These are phyloP conservation scores for Mycena galopus DNA, from an alignment of 768 basidiomycete genomes.

Conservation along the genomic window DNA sequence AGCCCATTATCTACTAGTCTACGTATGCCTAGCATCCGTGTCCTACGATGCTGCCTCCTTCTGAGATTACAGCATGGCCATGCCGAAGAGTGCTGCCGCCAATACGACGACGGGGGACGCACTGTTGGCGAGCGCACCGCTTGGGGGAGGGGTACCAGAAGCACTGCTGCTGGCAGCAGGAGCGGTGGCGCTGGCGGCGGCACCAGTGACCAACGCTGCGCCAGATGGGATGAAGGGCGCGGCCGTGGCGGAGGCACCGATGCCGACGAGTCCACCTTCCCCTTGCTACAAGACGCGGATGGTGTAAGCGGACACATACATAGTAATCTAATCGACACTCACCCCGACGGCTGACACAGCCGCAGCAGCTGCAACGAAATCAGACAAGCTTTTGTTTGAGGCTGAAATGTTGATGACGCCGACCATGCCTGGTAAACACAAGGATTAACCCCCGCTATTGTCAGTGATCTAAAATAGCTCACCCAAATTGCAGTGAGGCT, in stretches of 20 bases:
- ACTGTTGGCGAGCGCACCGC: conserved; percentile 1
- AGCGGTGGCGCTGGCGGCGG: neutral
- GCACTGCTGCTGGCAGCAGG: no score
- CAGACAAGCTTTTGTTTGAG: neutral
- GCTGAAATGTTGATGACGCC: conserved; percentile 18
- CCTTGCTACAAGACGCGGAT: conserved; percentile 10
- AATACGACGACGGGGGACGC: neutral
- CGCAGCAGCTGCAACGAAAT: neutral
- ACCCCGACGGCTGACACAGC: conserved; percentile 5
- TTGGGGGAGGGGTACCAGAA: neutral
- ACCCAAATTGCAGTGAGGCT: conserved; percentile 14
- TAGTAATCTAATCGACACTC: neutral
- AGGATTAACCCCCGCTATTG: no score
- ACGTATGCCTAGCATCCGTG: no score
- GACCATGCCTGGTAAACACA: no score
- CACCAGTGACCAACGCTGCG: neutral
- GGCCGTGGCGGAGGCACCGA: conserved; percentile 8
- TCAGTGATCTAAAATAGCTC: no score
- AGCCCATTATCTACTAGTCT: no score
- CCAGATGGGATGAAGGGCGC: neutral
- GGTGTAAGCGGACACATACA: neutral
- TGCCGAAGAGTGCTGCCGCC: neutral
- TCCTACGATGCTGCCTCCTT: no score
- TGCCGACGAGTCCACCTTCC: neutral
- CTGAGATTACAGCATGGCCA: no score